phyloP scores from a whole-genome alignment of 495 filamentous ascomycete species.

The Podospora pseudopauciseta region DNA sequence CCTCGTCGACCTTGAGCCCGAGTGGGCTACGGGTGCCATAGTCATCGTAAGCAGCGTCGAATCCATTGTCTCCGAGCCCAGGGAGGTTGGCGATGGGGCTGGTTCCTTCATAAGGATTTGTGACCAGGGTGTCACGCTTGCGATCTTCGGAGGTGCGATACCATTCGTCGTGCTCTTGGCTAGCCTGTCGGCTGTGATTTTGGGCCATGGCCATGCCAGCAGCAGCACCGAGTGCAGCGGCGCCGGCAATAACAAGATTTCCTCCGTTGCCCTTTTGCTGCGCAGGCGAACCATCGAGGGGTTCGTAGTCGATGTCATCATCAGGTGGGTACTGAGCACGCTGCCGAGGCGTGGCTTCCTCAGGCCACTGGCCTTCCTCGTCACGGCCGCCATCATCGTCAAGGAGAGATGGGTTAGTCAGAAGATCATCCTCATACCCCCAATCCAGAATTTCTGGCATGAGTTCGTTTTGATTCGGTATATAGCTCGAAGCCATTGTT shows the following conservation, averaged over 20 bases:
- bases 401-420: constrained; percentile 41
- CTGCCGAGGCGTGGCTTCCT: constrained; percentile 40
- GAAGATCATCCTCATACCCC: constrained; percentile 52
- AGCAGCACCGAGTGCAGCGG: constrained; percentile 41
- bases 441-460: constrained; percentile 66
- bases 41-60: constrained; percentile 32
- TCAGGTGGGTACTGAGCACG: constrained; percentile 33
- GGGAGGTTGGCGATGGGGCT: constrained; percentile 51
- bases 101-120: constrained; percentile 56
- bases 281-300: constrained; percentile 22
- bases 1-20: constrained; percentile 64
- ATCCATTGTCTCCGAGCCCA: constrained; percentile 40
- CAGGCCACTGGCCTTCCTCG: constrained; percentile 38
- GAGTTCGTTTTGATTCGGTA: constrained; percentile 58
- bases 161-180: constrained; percentile 53
- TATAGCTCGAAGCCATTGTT: constrained; percentile 57
- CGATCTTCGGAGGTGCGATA: constrained; percentile 51
- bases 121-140: constrained; percentile 55
- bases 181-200: constrained; percentile 44
- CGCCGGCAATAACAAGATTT: constrained; percentile 29
- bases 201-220: constrained; percentile 45
- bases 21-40: constrained; percentile 48
- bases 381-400: constrained; percentile 36
- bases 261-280: not conserved
- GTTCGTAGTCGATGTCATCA: constrained; percentile 33